These are phyloP conservation scores for Turnera subulata DNA, from an alignment of 345 rosid species.

Conservation along the genomic window DNA sequence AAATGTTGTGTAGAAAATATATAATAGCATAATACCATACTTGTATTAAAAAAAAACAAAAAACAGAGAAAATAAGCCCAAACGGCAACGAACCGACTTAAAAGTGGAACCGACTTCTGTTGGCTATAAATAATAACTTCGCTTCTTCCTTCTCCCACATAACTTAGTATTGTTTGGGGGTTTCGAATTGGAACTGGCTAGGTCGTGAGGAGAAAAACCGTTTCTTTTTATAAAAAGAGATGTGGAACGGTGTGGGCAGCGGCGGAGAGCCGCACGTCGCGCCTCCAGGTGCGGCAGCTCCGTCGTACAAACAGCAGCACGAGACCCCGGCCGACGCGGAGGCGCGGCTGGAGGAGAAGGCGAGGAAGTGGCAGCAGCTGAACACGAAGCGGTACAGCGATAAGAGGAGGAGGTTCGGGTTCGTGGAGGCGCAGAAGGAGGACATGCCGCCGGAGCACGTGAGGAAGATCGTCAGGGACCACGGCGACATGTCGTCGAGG, in stretches of 20 bases:
- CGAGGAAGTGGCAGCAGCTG: slow-evolving; percentile 96
- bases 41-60: no score
- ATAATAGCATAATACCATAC: no score
- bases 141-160: no score
- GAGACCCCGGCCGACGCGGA: slow-evolving; percentile 59
- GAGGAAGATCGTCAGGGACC: slow-evolving; percentile 97
- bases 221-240: no score
- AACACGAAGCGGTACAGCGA: slow-evolving; percentile 90
- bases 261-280: slow-evolving; percentile 39
- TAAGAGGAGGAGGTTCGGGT: slow-evolving; percentile 94
- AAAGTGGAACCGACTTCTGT: no score
- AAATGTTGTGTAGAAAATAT: no score
- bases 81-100: no score
- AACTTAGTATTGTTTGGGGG: no score
- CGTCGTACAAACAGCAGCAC: slow-evolving; percentile 33
- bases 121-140: no score
- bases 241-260: slow-evolving; percentile 36
- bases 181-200: no score
- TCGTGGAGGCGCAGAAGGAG: slow-evolving; percentile 98
- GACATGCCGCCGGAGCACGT: slow-evolving; percentile 99
- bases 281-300: slow-evolving; percentile 84
- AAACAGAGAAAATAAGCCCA: no score
- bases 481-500: slow-evolving; percentile 99
- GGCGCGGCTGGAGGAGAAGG: slow-evolving; percentile 94
- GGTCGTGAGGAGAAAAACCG: no score